Conservation (phyloP, 768 basidiomycete genomes). For the Mycena crocata region DNA sequence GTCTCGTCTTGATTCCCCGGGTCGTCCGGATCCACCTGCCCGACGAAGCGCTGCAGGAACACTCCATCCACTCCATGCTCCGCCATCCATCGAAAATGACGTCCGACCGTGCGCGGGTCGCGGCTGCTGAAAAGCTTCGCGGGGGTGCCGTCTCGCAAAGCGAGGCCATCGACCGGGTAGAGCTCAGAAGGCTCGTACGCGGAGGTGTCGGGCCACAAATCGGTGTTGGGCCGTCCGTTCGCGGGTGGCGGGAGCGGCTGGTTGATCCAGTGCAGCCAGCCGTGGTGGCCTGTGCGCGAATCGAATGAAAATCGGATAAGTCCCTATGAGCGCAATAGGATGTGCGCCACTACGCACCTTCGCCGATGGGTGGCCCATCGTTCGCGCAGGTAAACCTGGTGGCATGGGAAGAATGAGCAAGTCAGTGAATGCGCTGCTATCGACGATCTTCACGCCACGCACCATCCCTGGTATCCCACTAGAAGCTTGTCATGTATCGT, state of each 20-base stretch:
- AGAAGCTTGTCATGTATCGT: constrained; percentile 89
- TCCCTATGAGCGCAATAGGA: too few relatives aligned
- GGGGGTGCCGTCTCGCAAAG: constrained; percentile 65
- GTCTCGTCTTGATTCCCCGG: constrained; percentile 47
- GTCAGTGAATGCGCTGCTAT: not conserved
- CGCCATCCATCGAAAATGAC: constrained; percentile 90
- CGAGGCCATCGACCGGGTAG: constrained; percentile 75
- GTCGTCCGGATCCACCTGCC: constrained; percentile 68
- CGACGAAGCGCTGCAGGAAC: constrained; percentile 83
- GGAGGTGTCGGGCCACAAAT: constrained; percentile 85
- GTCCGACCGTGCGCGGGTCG: constrained; percentile 76
- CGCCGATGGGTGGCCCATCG: constrained; percentile 75
- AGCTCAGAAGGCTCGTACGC: constrained; percentile 78
- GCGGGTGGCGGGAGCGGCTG: constrained; percentile 63
- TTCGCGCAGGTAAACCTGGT: constrained; percentile 78
- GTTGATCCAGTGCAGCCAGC: constrained; percentile 90
- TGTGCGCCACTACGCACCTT: constrained; percentile 52
- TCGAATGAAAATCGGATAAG: too few relatives aligned
- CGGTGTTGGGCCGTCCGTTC: constrained; percentile 79
- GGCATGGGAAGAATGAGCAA: too few relatives aligned
- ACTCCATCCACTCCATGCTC: constrained; percentile 83
- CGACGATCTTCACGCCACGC: constrained; percentile 27
- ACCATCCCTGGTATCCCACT: constrained; percentile 93
- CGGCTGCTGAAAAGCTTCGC: constrained; percentile 84
- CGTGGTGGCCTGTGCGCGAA: constrained; percentile 81